Evolutionary conservation across 2,329 filamentous ascomycete species (phyloP), one percentile per base, ranked within the genome.

Genomic region (Lecanicillium sp.): DNA sequence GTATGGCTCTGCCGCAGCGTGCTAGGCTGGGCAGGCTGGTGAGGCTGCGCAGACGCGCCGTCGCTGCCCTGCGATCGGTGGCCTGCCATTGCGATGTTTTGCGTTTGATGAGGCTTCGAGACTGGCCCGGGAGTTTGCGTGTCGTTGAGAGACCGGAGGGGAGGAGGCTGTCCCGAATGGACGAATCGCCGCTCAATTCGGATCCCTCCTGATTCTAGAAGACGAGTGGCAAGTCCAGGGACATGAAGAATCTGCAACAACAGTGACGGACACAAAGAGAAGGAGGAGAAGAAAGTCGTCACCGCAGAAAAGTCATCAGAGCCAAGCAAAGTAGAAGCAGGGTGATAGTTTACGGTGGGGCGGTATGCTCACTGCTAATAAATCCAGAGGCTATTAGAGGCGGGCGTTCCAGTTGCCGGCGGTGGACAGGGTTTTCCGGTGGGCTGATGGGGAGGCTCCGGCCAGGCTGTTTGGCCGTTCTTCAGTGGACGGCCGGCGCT

Each of bases 1-100:
- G 58, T 70, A 55, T 70, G 68, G 60, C 68, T 69, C 51, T 73
- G 69, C 23, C 72, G 71, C 38, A 77, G 64, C 14, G 67, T 61
- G 57, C 71, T 74, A 7, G 71, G 72, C 48, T 71, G 67, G 20
- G 61, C 52, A 11, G 73, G 71, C 9, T 62, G 62, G 51, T 72
- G 72, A 40, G 64, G 61, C 26, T 57, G 62, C 38, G 51, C 51
- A 9, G 52, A 32, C 23, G 44, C 45, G 36, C 61, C 62, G 54
- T 57, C 58, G 51, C 56, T 59, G 37, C 62, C 58, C 40, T 52
- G 59, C 23, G 60, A 61, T 43, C 58, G 54, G 35, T 62, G 54
- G 24, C 54, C 52, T 39, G 58, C 45, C 59, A 63, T 66, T 35
- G 23, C 51, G 60, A 84, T 78, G 51, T 58, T 19, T 20, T 38